phyloP scores from a whole-genome alignment of 495 filamentous ascomycete genomes.

The Hypoxylon subgilvum region DNA sequence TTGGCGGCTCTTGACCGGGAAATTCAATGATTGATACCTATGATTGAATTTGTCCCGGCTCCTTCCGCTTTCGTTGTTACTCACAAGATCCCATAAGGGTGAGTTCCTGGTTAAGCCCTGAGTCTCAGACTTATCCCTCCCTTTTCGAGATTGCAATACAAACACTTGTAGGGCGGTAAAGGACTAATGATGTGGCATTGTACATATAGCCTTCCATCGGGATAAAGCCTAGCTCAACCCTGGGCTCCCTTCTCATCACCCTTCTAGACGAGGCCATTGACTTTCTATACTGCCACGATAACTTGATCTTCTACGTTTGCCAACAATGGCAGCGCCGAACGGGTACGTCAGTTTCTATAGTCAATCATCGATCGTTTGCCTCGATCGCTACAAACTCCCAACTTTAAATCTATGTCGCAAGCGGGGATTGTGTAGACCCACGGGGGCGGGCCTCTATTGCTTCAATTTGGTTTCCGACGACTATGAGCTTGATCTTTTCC shows the following conservation, averaged over 20 bases:
- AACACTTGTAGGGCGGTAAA: slow-evolving; percentile 12
- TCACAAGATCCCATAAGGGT: slow-evolving; percentile 11
- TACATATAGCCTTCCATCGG: slow-evolving; percentile 9
- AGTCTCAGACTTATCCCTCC: background rate
- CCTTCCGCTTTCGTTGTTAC: background rate
- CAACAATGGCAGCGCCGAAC: slow-evolving; percentile 39
- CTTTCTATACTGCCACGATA: slow-evolving; percentile 9
- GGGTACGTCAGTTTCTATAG: slow-evolving; percentile 31
- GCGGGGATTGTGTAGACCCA: background rate
- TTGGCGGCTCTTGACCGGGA: background rate
- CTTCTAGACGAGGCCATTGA: slow-evolving; percentile 15
- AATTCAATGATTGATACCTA: background rate
- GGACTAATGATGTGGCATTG: slow-evolving; percentile 33
- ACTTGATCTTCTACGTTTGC: background rate
- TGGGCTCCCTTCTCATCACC: slow-evolving; percentile 6
- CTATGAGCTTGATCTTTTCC: background rate
- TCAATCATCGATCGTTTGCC: background rate
- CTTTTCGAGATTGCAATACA: background rate
- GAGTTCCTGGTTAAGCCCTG: slow-evolving; percentile 7
- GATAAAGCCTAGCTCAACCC: slow-evolving; percentile 21
- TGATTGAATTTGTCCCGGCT: slow-evolving; percentile 14
- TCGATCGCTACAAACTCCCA: background rate
- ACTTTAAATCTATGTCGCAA: slow-evolving; percentile 5
- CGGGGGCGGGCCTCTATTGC: background rate
- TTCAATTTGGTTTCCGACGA: background rate